Base-by-base conservation (phyloP, 805 yeast species). In the Starmerella potacharoeniae region DNA sequence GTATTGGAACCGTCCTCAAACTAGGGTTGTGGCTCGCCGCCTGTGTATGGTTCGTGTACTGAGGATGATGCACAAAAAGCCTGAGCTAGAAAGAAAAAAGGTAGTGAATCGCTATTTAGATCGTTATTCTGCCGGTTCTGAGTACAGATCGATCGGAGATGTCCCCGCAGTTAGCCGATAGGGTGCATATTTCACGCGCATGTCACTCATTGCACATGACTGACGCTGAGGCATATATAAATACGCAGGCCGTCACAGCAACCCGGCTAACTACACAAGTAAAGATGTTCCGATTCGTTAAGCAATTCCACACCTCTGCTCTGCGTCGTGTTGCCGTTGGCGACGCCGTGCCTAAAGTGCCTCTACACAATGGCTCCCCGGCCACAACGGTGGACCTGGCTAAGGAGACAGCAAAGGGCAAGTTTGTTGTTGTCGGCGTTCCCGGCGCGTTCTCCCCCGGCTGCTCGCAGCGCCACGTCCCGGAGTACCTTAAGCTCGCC, bases 381-480 rank as follows among this genome's bases (percentile, higher is more conserved):
- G 83, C 85, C 43, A 78, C 81, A 64, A 67, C 69, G 22, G 75
- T 83, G 58, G 75, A 81, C 65, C 71, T 84, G 51, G 78, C 84
- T 31, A 74, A 75, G 42, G 70, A 68, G 57, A 71, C 74, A 42
- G 66, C 62, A 22, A 48, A 44, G 56, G 83, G 83, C n/a, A 79
- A 75, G 63, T 72, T 76, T 44, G 62, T 84, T 40, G 69, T 83
- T 41, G 74, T 83, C 22, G 80, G 82, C 57, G 82, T 80, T 36
- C 85, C 86, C 44, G 85, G 93, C 40, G 95, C 95, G 0, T 86
- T 81, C 67, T 82, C 91, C 2, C 86, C 90, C 41, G 87, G 84
- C 5, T 86, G 95, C 68, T 75, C 86, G 36, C 80, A 82, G 30
- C 68, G 75, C 33, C 90, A 83, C 65, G 77, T 86, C 49, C 93